A percentile compares a stretch with the other conserved stretches of the same genome.
phyloP scores from a whole-genome alignment of 2,329 filamentous ascomycete species.

The Cytospora mali region DNA sequence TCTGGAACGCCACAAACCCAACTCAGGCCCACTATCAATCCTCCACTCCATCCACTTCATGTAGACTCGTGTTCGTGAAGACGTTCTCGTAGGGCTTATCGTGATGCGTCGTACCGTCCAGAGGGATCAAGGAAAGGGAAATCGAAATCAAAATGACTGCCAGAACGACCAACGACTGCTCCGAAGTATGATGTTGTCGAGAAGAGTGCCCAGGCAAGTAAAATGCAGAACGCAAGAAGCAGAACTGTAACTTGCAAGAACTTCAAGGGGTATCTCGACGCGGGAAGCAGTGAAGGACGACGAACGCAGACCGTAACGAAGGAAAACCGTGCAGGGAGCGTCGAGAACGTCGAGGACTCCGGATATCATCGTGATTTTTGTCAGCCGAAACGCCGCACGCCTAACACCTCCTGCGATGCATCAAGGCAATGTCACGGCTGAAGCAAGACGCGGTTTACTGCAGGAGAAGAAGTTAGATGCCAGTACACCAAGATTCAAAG shows the following conservation, averaged over 20 bases:
- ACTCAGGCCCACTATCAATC: conserved; percentile 1
- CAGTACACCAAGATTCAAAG: not conserved
- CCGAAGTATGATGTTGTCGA: conserved; percentile 17
- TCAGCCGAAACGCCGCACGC: conserved; percentile 29
- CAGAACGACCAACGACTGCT: conserved; percentile 15
- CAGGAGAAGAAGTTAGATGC: conserved; percentile 1
- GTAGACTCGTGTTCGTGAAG: conserved; percentile 13
- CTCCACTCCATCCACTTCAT: conserved; percentile 12
- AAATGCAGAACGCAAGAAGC: conserved; percentile 19
- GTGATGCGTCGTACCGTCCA: conserved; percentile 18
- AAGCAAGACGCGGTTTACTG: conserved; percentile 25
- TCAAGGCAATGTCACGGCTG: conserved; percentile 28
- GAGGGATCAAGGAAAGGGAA: conserved; percentile 9
- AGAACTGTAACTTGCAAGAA: conserved; percentile 20
- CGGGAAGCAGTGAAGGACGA: conserved; percentile 25
- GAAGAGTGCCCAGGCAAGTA: conserved; percentile 16
- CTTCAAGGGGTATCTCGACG: conserved; percentile 25
- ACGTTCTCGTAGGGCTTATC: conserved; percentile 2
- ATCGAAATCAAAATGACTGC: conserved; percentile 19
- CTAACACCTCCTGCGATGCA: conserved; percentile 30
- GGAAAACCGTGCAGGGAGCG: conserved; percentile 26
- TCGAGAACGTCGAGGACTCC: conserved; percentile 15
- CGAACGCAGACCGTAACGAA: conserved; percentile 26
- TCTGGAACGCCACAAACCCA: conserved; percentile 19
- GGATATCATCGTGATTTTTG: conserved; percentile 29